These are phyloP conservation scores for Raddia guianensis DNA, from an alignment of 176 grass and related monocot species.

Conservation along the genomic window DNA sequence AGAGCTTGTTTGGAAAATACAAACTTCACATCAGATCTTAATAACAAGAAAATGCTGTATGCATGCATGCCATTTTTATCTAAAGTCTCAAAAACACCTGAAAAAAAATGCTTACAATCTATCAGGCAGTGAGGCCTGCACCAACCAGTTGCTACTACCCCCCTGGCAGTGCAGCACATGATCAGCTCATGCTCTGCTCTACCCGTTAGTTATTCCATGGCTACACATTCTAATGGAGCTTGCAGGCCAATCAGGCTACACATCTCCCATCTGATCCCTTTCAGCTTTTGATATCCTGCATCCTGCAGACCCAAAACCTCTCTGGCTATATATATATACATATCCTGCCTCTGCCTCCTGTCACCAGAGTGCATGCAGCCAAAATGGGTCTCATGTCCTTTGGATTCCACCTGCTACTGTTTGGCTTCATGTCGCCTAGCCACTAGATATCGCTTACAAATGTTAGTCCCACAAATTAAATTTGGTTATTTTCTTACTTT, in stretches of 20 bases:
- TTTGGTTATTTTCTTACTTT: background rate
- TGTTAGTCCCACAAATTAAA: background rate
- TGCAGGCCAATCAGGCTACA: slow-evolving; percentile 16
- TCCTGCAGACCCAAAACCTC: slow-evolving; percentile 19
- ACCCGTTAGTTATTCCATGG: slow-evolving; percentile 1
- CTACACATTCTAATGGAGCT: slow-evolving; percentile 29
- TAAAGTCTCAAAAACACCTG: slow-evolving; percentile 3
- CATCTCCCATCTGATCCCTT: slow-evolving; percentile 10
- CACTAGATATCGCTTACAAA: background rate
- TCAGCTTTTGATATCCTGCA: slow-evolving; percentile 34
- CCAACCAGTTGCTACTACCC: background rate
- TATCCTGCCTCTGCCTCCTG: slow-evolving; percentile 13
- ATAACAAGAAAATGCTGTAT: background rate
- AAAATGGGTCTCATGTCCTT: background rate
- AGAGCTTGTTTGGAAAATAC: no score
- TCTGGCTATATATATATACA: background rate
- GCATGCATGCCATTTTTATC: slow-evolving; percentile 6
- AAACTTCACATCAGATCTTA: no score
- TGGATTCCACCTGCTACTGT: background rate
- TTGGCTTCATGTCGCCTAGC: background rate
- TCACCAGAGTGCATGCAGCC: slow-evolving; percentile 25
- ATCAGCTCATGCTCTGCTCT: slow-evolving; percentile 16
- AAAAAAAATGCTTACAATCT: background rate
- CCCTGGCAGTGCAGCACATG: background rate
- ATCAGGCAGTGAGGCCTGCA: background rate